Conservation (phyloP, 1,284 basidiomycete species). For the Tylopilus orsonianus region DNA sequence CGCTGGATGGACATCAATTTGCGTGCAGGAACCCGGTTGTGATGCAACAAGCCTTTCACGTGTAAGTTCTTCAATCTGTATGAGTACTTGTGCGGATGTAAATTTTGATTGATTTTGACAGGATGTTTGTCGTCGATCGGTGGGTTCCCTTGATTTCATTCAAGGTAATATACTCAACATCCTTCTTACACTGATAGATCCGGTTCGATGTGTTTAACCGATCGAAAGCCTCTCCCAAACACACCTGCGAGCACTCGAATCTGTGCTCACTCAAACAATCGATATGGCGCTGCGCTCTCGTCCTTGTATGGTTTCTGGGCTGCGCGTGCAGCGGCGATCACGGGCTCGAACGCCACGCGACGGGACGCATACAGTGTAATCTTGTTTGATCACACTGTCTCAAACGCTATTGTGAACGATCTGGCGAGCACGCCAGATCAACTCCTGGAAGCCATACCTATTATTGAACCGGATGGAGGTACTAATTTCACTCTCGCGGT, state of each 20-base stretch:
- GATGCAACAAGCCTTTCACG: slow-evolving; percentile 38
- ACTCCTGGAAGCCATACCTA: slow-evolving; percentile 43
- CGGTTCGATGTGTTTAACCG: slow-evolving; percentile 45
- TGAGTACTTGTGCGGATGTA: not conserved
- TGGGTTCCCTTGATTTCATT: not conserved
- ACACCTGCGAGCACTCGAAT: slow-evolving; percentile 47
- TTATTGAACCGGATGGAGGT: slow-evolving; percentile 36
- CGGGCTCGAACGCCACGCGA: slow-evolving; percentile 33
- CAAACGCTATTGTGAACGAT: slow-evolving; percentile 44
- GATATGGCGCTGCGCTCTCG: slow-evolving; percentile 59
- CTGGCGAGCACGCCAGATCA: slow-evolving; percentile 47
- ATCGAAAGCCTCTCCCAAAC: slow-evolving; percentile 45
- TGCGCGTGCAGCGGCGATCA: slow-evolving; percentile 44
- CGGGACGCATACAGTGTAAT: slow-evolving; percentile 60
- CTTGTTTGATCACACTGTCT: slow-evolving; percentile 42
- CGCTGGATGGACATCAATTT: slow-evolving; percentile 48
- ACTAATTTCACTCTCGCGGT: slow-evolving; percentile 53
- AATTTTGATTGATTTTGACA: slow-evolving; percentile 7
- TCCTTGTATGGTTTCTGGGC: slow-evolving; percentile 56
- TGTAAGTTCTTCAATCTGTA: slow-evolving; percentile 14
- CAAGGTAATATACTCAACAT: not conserved
- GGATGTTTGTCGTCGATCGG: slow-evolving; percentile 32
- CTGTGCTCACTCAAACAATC: slow-evolving; percentile 40
- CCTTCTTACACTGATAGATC: slow-evolving; percentile 42
- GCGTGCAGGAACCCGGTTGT: slow-evolving; percentile 54